These are phyloP conservation scores for Sicyos edulis DNA, from an alignment of 306 rosid genomes.

Conservation along the genomic window DNA sequence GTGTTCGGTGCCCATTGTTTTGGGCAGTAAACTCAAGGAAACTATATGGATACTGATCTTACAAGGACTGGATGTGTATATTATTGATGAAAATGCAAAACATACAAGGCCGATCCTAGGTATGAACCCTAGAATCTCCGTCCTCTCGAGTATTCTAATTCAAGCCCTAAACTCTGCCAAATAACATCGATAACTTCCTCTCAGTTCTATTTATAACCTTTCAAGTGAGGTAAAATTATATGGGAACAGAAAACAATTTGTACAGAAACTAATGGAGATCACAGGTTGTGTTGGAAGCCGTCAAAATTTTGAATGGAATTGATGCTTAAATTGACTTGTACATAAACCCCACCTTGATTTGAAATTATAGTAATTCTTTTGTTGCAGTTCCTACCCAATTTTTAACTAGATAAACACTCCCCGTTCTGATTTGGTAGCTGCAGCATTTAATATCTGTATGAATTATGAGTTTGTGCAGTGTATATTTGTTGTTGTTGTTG, in stretches of 20 bases:
- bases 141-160: too few relatives aligned
- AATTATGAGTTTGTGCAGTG: neutral
- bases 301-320: conserved; percentile 23
- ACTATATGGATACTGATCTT: neutral
- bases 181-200: too few relatives aligned
- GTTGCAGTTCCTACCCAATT: neutral
- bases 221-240: conserved; percentile 12
- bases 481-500: neutral
- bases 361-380: conserved; percentile 26
- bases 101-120: too few relatives aligned
- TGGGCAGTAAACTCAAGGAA: too few relatives aligned
- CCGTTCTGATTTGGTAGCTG: too few relatives aligned
- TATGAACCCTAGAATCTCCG: too few relatives aligned
- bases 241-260: conserved; percentile 27
- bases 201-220: too few relatives aligned
- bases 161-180: too few relatives aligned
- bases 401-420: too few relatives aligned
- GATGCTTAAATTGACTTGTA: conserved; percentile 38
- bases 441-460: neutral
- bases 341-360: conserved; percentile 22
- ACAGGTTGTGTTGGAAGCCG: conserved; percentile 21
- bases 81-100: too few relatives aligned
- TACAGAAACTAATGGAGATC: conserved; percentile 34
- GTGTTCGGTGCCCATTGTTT: too few relatives aligned
- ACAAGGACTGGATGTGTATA: too few relatives aligned